Percentiles rank a stretch among this genome's conserved stretches.
Conservation (phyloP, 2,329 filamentous ascomycete species). For the Penicillium sp. region DNA sequence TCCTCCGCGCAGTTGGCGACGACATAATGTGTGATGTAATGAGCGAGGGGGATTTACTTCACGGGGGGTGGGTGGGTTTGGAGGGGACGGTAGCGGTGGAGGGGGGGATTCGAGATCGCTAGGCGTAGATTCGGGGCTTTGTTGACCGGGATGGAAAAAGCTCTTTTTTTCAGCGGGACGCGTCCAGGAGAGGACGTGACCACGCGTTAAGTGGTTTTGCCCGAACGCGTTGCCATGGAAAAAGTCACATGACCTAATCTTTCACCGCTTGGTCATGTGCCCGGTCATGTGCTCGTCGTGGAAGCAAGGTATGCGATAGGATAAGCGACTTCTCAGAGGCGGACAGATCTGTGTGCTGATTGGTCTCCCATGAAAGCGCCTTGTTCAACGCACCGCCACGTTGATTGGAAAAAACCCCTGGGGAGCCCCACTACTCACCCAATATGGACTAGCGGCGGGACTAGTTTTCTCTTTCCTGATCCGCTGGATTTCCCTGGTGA, state of each 20-base stretch:
- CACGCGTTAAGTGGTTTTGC: constrained; percentile 31
- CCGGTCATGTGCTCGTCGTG: too few relatives aligned
- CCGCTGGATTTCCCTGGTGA: too few relatives aligned
- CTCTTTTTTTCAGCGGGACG: constrained; percentile 16
- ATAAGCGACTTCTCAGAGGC: too few relatives aligned
- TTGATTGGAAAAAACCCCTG: background rate
- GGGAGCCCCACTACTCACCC: constrained; percentile 8
- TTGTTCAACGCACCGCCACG: constrained; percentile 6
- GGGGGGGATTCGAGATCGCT: constrained; percentile 8
- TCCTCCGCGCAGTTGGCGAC: constrained; percentile 39
- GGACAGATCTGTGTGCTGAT: background rate
- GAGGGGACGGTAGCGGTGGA: constrained; percentile 15
- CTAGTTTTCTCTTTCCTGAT: background rate
- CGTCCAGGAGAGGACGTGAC: constrained; percentile 20
- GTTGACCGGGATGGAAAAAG: constrained; percentile 23
- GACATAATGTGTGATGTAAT: constrained; percentile 29
- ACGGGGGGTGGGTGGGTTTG: constrained; percentile 4
- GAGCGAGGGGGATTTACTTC: constrained; percentile 8
- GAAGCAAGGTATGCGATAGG: too few relatives aligned
- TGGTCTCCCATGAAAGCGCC: background rate
- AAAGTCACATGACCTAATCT: background rate
- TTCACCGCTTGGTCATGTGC: background rate
- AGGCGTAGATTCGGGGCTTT: constrained; percentile 5
- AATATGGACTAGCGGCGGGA: constrained; percentile 3
- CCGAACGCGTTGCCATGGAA: constrained; percentile 13